phyloP scores from a whole-genome alignment of 805 yeast species.

The Cyberlindnera japonica region DNA sequence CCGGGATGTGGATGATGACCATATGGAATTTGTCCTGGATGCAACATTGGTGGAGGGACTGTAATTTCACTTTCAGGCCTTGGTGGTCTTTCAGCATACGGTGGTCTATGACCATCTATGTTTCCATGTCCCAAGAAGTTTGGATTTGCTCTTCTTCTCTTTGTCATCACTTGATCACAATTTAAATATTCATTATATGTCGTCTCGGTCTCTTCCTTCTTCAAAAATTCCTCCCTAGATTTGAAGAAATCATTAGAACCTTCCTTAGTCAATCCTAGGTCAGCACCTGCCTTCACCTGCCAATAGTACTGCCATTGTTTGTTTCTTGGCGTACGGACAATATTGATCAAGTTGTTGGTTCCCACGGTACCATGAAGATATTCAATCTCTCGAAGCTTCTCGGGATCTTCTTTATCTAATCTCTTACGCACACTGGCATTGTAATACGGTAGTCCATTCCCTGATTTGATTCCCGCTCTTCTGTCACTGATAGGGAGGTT shows the following conservation, averaged over 20 bases:
- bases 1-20: not conserved
- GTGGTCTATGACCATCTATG: conserved; percentile 42
- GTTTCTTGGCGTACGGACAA: conserved; percentile 38
- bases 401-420: conserved; percentile 30
- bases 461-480: conserved; percentile 25
- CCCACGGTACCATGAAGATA: conserved; percentile 47
- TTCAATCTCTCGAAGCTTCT: conserved; percentile 44
- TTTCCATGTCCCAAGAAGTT: conserved; percentile 44
- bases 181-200: conserved; percentile 37
- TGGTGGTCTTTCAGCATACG: conserved; percentile 31
- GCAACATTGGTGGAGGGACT: not conserved
- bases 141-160: conserved; percentile 45
- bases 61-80: not conserved
- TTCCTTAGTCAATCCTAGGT: conserved; percentile 30
- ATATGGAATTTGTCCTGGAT: not conserved
- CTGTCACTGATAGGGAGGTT: conserved; percentile 18
- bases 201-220: conserved; percentile 28
- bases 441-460: conserved; percentile 44
- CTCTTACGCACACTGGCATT: conserved; percentile 26
- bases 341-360: conserved; percentile 40
- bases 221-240: conserved; percentile 31
- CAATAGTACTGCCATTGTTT: conserved; percentile 49
- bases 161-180: conserved; percentile 40
- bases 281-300: conserved; percentile 40
- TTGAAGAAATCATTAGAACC: conserved; percentile 25